Evolutionary conservation across 441 rosid genomes (phyloP), one percentile per base, ranked within the genome.

Genomic region (Corymbia calophylla): DNA sequence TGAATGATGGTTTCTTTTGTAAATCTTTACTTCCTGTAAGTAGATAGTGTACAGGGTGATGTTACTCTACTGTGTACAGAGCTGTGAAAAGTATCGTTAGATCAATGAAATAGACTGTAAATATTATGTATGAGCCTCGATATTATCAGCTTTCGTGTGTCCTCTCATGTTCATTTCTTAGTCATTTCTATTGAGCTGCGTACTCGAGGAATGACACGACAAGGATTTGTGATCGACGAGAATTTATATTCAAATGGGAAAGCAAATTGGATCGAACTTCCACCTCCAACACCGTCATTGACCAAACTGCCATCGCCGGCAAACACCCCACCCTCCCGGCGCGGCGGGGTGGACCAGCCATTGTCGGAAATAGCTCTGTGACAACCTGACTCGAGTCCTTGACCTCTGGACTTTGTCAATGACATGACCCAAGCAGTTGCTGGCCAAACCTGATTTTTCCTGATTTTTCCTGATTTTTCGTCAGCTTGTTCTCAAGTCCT

Each of bases 51-150:
- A 92, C 87, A 89, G 89, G 80, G 86, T 88, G 53, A 62, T 68
- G 87, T 80, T 86, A 39, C 86, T 86, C 17, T 35, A 53, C 86
- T 25, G 64, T 92, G 92, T 91, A 89, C 93, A 91, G 55, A 88
- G 66, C 32, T 88, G 27, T 29, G 35, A 68, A 62, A 88, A 89
- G n/a, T 88, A 89, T 90, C 88, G 32, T 23, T 25, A 91, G 87
- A 58, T 90, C 86, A 82, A 53, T 88, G 88, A 48, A 21, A 48
- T 53, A 62, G 35, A 48, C 39, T 48, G 64, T 85, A 51, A 47
- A 86, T 55, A 21, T 60, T 21, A 7, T 25, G 68, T 16, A 35
- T 12, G 8, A 55, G n/a, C 31, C 64, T 44, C 6, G 49, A 32
- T 55, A 10, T 56, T 8, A 35, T 53, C 88, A 12, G 49, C 64